phyloP scores from a whole-genome alignment of 345 rosid genomes.

The Eucalyptus grandis region DNA sequence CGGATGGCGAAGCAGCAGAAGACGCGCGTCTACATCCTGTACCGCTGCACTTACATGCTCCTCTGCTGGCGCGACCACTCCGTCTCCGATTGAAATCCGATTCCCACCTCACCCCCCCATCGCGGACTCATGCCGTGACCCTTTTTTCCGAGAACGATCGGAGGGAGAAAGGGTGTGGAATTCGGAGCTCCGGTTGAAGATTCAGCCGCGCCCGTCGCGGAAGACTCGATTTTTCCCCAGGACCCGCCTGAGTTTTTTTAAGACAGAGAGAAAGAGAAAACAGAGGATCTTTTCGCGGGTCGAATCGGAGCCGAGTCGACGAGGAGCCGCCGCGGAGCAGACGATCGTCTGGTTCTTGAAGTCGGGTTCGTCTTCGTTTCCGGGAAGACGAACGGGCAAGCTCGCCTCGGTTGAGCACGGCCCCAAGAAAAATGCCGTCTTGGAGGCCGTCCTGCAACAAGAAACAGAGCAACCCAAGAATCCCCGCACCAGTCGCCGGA shows the following conservation, averaged over 20 bases:
- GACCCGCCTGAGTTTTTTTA: background rate
- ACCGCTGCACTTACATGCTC: constrained; percentile 77
- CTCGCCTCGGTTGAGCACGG: background rate
- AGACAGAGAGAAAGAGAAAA: background rate
- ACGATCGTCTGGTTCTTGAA: background rate
- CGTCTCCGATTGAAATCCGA: background rate
- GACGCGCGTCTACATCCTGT: constrained; percentile 65
- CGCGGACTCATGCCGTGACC: background rate
- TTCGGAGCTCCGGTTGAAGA: background rate
- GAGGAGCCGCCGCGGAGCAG: background rate
- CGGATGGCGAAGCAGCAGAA: constrained; percentile 67
- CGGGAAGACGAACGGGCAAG: background rate
- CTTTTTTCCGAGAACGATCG: background rate
- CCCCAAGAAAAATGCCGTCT: background rate
- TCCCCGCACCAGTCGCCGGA: background rate
- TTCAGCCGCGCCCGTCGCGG: background rate
- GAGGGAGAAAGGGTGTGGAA: background rate
- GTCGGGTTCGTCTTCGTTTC: background rate
- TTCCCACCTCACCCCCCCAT: background rate
- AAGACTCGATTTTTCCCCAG: background rate
- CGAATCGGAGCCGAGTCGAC: background rate
- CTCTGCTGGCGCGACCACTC: constrained; percentile 37
- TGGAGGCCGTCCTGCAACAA: background rate
- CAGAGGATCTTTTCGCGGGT: background rate
- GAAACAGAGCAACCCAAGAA: background rate